A percentile compares a stretch with the other conserved stretches of the same genome.
These are phyloP conservation scores for Salvia sclarea DNA, from an alignment of 305 asterid species.

Conservation along the genomic window DNA sequence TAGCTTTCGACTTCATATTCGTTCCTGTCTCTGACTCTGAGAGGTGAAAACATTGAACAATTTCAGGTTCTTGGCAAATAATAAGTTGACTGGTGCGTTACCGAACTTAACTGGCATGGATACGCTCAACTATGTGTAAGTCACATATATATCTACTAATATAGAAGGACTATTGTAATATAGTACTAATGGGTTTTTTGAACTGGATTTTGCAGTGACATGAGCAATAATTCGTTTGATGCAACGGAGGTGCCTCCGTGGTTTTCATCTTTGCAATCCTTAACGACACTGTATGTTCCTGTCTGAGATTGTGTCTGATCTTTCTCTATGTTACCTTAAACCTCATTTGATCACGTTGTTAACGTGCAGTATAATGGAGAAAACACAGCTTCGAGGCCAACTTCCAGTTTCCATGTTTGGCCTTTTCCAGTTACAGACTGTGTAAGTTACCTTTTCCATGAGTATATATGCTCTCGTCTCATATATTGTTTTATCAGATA, in stretches of 20 bases:
- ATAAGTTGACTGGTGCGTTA: slow-evolving; percentile 55
- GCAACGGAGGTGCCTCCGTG: slow-evolving; percentile 58
- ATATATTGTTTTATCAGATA: too few relatives aligned
- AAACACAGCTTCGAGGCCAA: slow-evolving; percentile 49
- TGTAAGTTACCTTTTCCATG: slow-evolving; percentile 40
- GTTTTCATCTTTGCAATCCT: slow-evolving; percentile 53
- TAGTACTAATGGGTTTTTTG: background rate
- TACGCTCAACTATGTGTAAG: slow-evolving; percentile 55
- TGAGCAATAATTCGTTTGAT: slow-evolving; percentile 76
- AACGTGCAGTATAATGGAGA: slow-evolving; percentile 57
- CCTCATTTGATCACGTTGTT: background rate
- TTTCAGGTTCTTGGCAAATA: slow-evolving; percentile 66
- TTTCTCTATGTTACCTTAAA: background rate
- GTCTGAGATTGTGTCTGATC: background rate
- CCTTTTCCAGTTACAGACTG: slow-evolving; percentile 58
- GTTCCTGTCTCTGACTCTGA: background rate
- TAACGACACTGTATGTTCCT: slow-evolving; percentile 58
- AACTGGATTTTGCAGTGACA: slow-evolving; percentile 53
- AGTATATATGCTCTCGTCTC: background rate
- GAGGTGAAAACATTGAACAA: background rate
- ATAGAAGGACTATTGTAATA: slow-evolving; percentile 3
- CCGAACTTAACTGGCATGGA: slow-evolving; percentile 71
- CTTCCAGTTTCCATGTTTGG: slow-evolving; percentile 51
- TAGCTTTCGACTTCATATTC: background rate
- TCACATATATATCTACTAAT: background rate